phyloP scores from a whole-genome alignment of 2,329 filamentous ascomycete species.

The Diaporthe sp. region DNA sequence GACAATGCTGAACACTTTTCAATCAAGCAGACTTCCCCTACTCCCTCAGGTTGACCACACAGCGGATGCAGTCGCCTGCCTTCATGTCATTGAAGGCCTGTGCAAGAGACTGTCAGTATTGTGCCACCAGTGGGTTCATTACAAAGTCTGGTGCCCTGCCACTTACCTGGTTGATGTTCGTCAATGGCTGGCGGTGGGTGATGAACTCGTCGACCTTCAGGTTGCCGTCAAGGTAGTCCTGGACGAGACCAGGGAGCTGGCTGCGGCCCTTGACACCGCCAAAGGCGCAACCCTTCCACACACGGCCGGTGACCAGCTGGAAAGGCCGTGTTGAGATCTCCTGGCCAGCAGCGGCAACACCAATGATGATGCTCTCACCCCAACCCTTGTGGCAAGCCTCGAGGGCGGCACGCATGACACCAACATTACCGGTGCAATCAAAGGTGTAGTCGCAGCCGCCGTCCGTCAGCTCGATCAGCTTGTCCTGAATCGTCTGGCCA shows the following conservation, averaged over 20 bases:
- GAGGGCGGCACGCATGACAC: slow-evolving; percentile 94
- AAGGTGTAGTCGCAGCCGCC: slow-evolving; percentile 99
- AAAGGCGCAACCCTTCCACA: slow-evolving; percentile 98
- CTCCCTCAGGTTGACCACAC: slow-evolving; percentile 79
- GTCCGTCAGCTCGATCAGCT: slow-evolving; percentile 97
- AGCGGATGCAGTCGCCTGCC: slow-evolving; percentile 95
- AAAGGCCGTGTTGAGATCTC: slow-evolving; percentile 95
- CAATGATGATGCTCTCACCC: slow-evolving; percentile 98
- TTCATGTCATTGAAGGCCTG: slow-evolving; percentile 90
- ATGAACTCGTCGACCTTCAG: slow-evolving; percentile 99
- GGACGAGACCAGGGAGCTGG: slow-evolving; percentile 88
- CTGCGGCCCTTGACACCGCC: slow-evolving; percentile 97
- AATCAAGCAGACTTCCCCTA: slow-evolving; percentile 2
- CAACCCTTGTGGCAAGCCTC: slow-evolving; percentile 99
- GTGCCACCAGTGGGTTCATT: neutral
- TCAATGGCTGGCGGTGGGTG: slow-evolving; percentile 89
- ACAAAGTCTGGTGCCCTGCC: neutral
- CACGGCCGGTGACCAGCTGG: slow-evolving; percentile 97
- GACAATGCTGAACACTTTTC: slow-evolving; percentile 12
- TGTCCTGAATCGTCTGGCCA: slow-evolving; percentile 87
- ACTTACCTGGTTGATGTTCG: slow-evolving; percentile 79
- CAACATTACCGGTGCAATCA: slow-evolving; percentile 97
- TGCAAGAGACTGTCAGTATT: neutral
- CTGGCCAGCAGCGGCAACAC: slow-evolving; percentile 95
- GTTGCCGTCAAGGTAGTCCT: slow-evolving; percentile 89